Evolutionary conservation across 2,329 filamentous ascomycete genomes (phyloP), one percentile per base, ranked within the genome.

Genomic region (Atkinsonella texensis): DNA sequence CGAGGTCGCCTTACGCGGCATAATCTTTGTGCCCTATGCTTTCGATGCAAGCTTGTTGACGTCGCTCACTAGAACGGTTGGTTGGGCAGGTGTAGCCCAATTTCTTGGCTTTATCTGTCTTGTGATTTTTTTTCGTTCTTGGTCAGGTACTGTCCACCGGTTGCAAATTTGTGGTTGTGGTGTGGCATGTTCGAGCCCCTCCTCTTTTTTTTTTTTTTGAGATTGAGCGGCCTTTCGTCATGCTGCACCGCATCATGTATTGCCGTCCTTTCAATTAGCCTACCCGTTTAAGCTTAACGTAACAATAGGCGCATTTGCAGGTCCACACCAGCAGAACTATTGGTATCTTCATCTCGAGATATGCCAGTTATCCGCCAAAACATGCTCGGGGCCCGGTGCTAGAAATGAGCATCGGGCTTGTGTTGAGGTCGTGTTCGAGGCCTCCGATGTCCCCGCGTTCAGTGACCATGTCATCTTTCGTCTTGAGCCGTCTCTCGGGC

Each of bases 401-500:
- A 20, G 63, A 65, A 4, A 53, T 39, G 32, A 63, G 45, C 11
- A 54, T 38, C n/a, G 46, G 46, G 8, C 52, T 46, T 33, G 41
- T 20, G 13, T 41, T 40, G 33, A n/a, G 8, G 45, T 52, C 28
- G 13, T 15, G 35, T 13, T 46, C 4, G 10, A 50, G 0, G 35
- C 46, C 18, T 18, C 47, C 38, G 20, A 53, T 50, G 10, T 43
- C 35, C 9, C 3, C 32, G 2, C 4, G 17, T 6, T 4, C 39
- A 38, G 48, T 38, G 11, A 23, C 17, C 11, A 38, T 31, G 28
- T 38, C 17, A 28, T 49, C 23, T 32, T 60, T 44, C 17, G 32
- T 59, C 46, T 48, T 51, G 1, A 70, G 58, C 69, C 69, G 71
- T 4, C 67, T 55, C 52, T 71, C 68, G 0, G 69, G 68, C 20